These are phyloP conservation scores for Magnaporthiopsis rhizophila DNA, from an alignment of 2,329 filamentous ascomycete species.

Conservation along the genomic window DNA sequence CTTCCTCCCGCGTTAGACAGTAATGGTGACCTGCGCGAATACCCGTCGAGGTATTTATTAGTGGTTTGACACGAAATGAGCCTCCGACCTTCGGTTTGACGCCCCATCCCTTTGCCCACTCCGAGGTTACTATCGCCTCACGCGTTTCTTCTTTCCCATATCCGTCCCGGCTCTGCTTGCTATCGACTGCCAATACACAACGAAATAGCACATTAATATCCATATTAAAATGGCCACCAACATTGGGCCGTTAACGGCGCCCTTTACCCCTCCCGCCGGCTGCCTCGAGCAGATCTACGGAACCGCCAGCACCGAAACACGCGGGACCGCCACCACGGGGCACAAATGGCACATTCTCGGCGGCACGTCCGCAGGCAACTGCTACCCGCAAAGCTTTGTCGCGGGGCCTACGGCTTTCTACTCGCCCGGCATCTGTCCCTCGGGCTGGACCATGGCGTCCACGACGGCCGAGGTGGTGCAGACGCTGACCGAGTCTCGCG, in stretches of 20 bases:
- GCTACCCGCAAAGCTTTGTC: background rate
- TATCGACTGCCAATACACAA: background rate
- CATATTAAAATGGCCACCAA: background rate
- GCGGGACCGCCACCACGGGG: background rate
- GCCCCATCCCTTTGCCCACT: no score
- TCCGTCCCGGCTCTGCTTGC: no score
- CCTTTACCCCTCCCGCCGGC: background rate
- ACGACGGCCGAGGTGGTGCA: background rate
- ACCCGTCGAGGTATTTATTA: no score
- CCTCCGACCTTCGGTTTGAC: no score
- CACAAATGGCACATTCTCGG: background rate
- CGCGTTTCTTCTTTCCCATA: no score
- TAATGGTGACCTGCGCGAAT: no score
- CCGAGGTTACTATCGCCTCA: no score
- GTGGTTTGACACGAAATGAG: no score
- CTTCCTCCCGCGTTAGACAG: no score
- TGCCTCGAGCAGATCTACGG: background rate
- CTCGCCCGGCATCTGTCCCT: background rate
- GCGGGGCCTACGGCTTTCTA: background rate
- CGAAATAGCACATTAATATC: background rate
- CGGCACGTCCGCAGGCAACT: background rate
- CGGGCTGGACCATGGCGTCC: background rate
- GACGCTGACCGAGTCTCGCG: background rate
- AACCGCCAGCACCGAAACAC: background rate
- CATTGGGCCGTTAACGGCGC: background rate